Evolutionary conservation across 2,329 filamentous ascomycete species (phyloP).

Genomic region (Ceratocystiopsis sp.): DNA sequence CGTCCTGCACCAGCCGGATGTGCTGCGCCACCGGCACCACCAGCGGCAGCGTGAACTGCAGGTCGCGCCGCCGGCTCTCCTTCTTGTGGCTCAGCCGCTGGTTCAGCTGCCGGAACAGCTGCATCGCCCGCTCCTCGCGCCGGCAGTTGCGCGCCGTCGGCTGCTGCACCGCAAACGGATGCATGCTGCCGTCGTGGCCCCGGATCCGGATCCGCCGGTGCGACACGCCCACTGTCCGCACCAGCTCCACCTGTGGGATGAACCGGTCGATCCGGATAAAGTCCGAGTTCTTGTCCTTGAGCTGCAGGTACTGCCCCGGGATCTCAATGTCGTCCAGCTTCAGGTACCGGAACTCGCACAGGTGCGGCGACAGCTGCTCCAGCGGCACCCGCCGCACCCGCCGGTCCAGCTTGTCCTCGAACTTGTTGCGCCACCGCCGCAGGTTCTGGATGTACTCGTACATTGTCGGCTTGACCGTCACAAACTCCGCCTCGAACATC

Average conservation of each 20-base stretch:
- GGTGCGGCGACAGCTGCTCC: constrained; percentile 72
- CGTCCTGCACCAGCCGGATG: constrained; percentile 90
- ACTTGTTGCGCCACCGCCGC: constrained; percentile 89
- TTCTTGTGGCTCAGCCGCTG: constrained; percentile 82
- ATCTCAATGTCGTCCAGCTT: constrained; percentile 98
- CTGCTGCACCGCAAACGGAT: constrained; percentile 91
- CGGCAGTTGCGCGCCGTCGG: constrained; percentile 84
- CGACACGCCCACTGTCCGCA: constrained; percentile 78
- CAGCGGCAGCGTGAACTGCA: constrained; percentile 89
- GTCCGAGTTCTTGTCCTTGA: constrained; percentile 98
- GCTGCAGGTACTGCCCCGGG: constrained; percentile 88
- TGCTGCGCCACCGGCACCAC: constrained; percentile 93
- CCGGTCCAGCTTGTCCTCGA: constrained; percentile 91
- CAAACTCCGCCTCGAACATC: constrained; percentile 96
- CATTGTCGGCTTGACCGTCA: constrained; percentile 89
- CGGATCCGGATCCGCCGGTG: constrained; percentile 90
- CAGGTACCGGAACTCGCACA: constrained; percentile 92
- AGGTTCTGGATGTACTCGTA: constrained; percentile 96
- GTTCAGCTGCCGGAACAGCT: constrained; percentile 96
- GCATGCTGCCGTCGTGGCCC: constrained; percentile 92
- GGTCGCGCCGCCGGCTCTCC: constrained; percentile 79
- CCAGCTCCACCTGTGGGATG: constrained; percentile 82
- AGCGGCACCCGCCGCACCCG: constrained; percentile 56
- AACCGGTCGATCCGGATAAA: constrained; percentile 97
- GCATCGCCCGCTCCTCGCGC: constrained; percentile 84